These are phyloP conservation scores for Aureobasidium melanogenum DNA, from an alignment of 2,329 filamentous ascomycete genomes.

Conservation along the genomic window DNA sequence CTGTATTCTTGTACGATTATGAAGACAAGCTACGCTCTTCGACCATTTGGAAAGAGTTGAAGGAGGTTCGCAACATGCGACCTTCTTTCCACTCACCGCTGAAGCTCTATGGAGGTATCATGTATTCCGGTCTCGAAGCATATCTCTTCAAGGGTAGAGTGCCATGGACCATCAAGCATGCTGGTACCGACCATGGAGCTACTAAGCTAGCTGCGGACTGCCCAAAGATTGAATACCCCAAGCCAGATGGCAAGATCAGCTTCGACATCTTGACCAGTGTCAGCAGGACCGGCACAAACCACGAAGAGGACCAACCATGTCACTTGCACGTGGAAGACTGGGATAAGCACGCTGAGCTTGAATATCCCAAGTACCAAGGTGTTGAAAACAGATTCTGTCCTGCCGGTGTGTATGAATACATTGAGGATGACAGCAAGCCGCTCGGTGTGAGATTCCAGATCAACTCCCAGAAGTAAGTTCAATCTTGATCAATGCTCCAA, in stretches of 20 bases:
- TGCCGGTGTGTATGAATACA: conserved; percentile 94
- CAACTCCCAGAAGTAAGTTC: conserved; percentile 86
- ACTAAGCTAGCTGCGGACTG: conserved; percentile 74
- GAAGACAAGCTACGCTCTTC: conserved; percentile 81
- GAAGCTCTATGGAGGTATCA: conserved; percentile 77
- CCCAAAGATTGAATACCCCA: conserved; percentile 89
- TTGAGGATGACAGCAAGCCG: conserved; percentile 81
- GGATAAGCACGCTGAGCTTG: conserved; percentile 76
- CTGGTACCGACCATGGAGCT: conserved; percentile 63
- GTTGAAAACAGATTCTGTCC: conserved; percentile 96
- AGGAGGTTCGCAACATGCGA: conserved; percentile 93
- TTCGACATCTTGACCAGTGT: conserved; percentile 97
- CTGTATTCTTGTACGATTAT: conserved; percentile 90
- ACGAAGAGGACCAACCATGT: conserved; percentile 96
- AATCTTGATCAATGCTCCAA: not conserved
- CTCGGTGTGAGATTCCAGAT: conserved; percentile 94
- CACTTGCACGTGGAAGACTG: conserved; percentile 93
- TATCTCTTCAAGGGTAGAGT: conserved; percentile 75
- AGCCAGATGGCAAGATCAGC: conserved; percentile 87
- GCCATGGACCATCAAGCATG: conserved; percentile 90
- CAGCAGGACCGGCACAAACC: conserved; percentile 90
- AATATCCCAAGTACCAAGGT: conserved; percentile 83
- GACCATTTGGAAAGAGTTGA: conserved; percentile 86
- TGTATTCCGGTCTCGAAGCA: conserved; percentile 90
- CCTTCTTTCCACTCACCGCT: conserved; percentile 86